phyloP scores from a whole-genome alignment of 805 yeast genomes.

The Starmerella etchellsii region DNA sequence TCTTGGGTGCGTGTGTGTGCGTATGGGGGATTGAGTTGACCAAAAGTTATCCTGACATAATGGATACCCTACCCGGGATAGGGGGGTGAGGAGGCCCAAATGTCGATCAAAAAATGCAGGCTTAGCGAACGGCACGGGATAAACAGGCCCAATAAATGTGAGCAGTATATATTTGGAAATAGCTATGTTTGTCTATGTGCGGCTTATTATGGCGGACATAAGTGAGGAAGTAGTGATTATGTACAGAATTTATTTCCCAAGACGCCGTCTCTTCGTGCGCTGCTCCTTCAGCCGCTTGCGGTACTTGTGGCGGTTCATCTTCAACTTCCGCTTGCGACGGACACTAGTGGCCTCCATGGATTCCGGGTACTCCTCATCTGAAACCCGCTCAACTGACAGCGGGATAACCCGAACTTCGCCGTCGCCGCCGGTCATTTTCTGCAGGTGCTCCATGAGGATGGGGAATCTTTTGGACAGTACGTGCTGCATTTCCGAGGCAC shows the following conservation, averaged over 20 bases:
- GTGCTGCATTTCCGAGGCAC: slow-evolving; percentile 3
- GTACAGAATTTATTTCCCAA: slow-evolving; percentile 19
- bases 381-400: slow-evolving; percentile 4
- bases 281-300: slow-evolving; percentile 95
- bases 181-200: too few relatives aligned
- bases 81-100: too few relatives aligned
- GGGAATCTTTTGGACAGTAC: slow-evolving; percentile 7
- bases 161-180: too few relatives aligned
- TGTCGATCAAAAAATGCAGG: too few relatives aligned
- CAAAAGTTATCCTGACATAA: slow-evolving; percentile 1
- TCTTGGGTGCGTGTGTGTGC: neutral
- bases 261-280: slow-evolving; percentile 34
- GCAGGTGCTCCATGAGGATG: slow-evolving; percentile 10
- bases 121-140: too few relatives aligned
- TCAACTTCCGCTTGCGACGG: slow-evolving; percentile 55
- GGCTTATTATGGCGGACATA: too few relatives aligned
- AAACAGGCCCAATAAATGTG: too few relatives aligned
- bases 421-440: slow-evolving; percentile 7
- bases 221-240: too few relatives aligned
- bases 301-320: slow-evolving; percentile 95
- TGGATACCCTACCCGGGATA: too few relatives aligned
- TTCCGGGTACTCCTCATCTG: slow-evolving; percentile 14
- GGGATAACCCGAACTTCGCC: slow-evolving; percentile 13
- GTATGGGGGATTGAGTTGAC: neutral
- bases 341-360: slow-evolving; percentile 27